phyloP scores from a whole-genome alignment of 140 eudicot species.

The Stevia rebaudiana region DNA sequence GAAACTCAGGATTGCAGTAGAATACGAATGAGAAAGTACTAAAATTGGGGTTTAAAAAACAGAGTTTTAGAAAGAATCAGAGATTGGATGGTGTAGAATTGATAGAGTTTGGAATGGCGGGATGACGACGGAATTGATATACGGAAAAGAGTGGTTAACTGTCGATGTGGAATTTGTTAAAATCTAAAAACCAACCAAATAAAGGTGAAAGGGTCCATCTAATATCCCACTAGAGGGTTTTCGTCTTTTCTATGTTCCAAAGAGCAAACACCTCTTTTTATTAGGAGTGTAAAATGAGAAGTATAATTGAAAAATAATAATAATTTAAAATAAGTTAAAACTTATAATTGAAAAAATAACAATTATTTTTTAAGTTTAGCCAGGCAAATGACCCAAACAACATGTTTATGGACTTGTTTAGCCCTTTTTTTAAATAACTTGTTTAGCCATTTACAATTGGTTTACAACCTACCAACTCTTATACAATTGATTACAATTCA shows the following conservation, averaged over 20 bases:
- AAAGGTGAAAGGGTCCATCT: conserved; percentile 15
- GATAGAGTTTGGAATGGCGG: conserved; percentile 21
- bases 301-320: no score
- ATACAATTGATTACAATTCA: no score
- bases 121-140: conserved; percentile 1
- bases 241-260: conserved; percentile 30
- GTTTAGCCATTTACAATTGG: no score
- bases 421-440: no score
- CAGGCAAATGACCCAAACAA: no score
- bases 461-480: no score
- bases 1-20: not conserved
- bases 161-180: conserved; percentile 22
- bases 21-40: not conserved
- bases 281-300: no score
- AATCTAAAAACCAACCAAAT: conserved; percentile 23
- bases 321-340: no score
- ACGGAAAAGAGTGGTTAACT: conserved; percentile 14
- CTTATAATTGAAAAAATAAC: no score
- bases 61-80: conserved; percentile 14
- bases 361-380: no score
- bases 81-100: conserved; percentile 28
- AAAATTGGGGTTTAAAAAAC: conserved; percentile 19
- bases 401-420: no score
- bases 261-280: conserved; percentile 31
- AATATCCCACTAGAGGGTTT: conserved; percentile 10